Base-by-base conservation (phyloP, 192 early-diverging fungal genomes). In the Podila verticillata region DNA sequence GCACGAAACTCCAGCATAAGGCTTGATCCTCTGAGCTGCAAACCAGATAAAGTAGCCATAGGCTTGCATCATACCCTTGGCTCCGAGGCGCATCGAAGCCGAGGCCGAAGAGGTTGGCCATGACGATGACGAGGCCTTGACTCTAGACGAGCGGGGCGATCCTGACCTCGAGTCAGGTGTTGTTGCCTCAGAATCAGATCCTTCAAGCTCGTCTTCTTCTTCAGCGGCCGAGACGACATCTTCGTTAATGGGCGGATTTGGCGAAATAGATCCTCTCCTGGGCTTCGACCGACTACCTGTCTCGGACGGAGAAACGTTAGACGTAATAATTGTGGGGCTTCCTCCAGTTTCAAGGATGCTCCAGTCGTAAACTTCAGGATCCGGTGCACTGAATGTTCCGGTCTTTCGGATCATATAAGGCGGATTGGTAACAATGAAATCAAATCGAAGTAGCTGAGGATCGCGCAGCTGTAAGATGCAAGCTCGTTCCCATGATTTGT, bases 1-100 rank as follows among this genome's bases (percentile, higher is more conserved):
- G 63, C 89, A 90, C 15, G 84, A 59, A 26, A 86, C 77, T 5
- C 89, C 89, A 49, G 49, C 47, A 5, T 62, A 59, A 34, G 82
- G 82, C 32, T 84, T 77, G 54, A 82, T 73, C 24, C 88, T 65
- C 57, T 90, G 87, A 5, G 88, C 74, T 34, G 83, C 86, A 36
- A 90, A 80, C 87, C 87, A 88, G 26, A 90, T 83, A 66, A 90
- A 90, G 36, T 90, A 90, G 22, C 85, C 80, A 72, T 90, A 90
- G 0, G 83, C 88, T 31, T 90, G 88, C 61, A 84, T 88, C 34
- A 87, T 87, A 47, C 83, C 83, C 57, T 82, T 82, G 22, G 75
- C 49, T 6, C 57, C 64, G 2, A 63, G 29, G 30, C 51, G 36
- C 48, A 54, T 29, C 7, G 68, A 22, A 48, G 36, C 65, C 60